Percentiles rank a stretch among this genome's conserved stretches.
Conservation (phyloP, 106 monocot species). For the Iris macrosiphon region DNA sequence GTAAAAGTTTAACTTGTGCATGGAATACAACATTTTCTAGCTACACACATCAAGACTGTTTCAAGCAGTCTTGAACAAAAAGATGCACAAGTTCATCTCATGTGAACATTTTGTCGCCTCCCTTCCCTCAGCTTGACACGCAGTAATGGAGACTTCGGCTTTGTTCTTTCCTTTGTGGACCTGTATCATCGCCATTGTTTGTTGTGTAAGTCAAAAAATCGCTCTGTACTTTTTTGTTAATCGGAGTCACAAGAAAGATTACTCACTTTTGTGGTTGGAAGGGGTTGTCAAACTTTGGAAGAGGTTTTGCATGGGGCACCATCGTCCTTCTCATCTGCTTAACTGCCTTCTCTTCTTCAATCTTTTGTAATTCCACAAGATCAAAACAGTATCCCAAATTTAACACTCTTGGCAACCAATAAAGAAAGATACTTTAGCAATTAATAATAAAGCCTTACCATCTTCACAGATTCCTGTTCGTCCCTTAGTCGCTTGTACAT, state of each 20-base stretch:
- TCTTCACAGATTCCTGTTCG: constrained; percentile 59
- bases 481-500: constrained; percentile 75
- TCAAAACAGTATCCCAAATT: background rate
- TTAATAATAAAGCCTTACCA: constrained; percentile 25
- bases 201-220: background rate
- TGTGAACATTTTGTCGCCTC: constrained; percentile 22
- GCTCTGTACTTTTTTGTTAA: background rate
- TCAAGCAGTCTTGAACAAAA: constrained; percentile 33
- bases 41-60: too few relatives aligned
- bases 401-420: background rate
- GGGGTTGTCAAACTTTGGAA: constrained; percentile 73
- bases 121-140: constrained; percentile 41
- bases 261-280: constrained; percentile 79
- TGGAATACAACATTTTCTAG: too few relatives aligned
- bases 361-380: constrained; percentile 19
- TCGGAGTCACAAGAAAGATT: background rate
- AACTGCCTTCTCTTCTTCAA: constrained; percentile 82
- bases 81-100: constrained; percentile 28
- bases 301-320: constrained; percentile 81
- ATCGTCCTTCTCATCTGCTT: constrained; percentile 87
- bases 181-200: constrained; percentile 15
- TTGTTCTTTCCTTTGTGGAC: constrained; percentile 50
- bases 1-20: too few relatives aligned
- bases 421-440: background rate
- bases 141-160: constrained; percentile 53